phyloP scores from a whole-genome alignment of 164 flowering plant species.

The Umbilicus rupestris region DNA sequence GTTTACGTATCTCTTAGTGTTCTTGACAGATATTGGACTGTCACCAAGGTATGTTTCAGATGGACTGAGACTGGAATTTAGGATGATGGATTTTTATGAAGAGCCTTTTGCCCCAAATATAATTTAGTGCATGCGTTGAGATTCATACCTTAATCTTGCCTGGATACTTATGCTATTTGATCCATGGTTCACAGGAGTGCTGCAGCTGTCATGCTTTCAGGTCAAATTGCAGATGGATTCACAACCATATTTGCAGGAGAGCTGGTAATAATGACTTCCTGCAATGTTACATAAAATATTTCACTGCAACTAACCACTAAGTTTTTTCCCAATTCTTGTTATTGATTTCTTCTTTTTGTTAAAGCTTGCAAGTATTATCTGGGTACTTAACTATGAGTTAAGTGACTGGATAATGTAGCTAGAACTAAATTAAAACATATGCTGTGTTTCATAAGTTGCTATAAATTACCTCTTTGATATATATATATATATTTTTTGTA shows the following conservation, averaged over 20 bases:
- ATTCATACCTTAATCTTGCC: neutral
- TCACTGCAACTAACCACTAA: neutral
- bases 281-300: neutral
- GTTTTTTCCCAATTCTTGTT: neutral
- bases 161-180: neutral
- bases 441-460: neutral
- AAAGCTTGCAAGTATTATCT: too few species aligned
- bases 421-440: neutral
- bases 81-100: neutral
- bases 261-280: conserved; percentile 39
- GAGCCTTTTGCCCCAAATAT: neutral
- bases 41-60: conserved; percentile 48
- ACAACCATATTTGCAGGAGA: conserved; percentile 75
- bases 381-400: too few species aligned
- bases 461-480: neutral
- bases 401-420: too few species aligned
- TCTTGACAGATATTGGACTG: conserved; percentile 77
- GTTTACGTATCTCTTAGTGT: conserved; percentile 87
- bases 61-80: neutral
- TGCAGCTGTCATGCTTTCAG: conserved; percentile 82
- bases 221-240: conserved; percentile 86
- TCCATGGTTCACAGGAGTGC: conserved; percentile 43
- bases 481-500: neutral
- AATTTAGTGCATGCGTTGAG: neutral
- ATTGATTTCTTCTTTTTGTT: too few species aligned